Conservation (phyloP, 768 basidiomycete species). For the Pulveroboletus sp. region DNA sequence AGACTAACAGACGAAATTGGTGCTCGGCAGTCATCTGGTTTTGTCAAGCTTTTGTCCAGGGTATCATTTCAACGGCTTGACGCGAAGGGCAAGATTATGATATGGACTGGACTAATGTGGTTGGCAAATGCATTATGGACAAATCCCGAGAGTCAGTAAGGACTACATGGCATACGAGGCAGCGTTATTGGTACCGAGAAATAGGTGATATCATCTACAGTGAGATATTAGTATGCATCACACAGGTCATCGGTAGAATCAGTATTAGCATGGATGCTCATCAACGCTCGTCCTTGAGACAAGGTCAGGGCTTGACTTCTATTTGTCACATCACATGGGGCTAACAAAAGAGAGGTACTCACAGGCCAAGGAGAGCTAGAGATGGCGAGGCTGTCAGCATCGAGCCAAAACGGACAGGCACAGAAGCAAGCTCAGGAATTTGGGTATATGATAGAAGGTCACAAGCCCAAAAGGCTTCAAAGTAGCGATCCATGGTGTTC, state of each 20-base stretch:
- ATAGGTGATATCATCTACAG: slow-evolving; percentile 1
- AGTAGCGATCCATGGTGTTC: slow-evolving; percentile 84
- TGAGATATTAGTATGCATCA: slow-evolving; percentile 13
- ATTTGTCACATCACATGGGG: slow-evolving; percentile 58
- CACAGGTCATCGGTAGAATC: slow-evolving; percentile 29
- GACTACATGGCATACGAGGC: slow-evolving; percentile 2
- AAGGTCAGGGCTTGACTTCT: slow-evolving; percentile 90
- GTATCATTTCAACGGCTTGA: slow-evolving; percentile 35
- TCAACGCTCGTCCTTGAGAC: slow-evolving; percentile 71
- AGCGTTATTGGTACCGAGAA: neutral
- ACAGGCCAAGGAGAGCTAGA: slow-evolving; percentile 20
- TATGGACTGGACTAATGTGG: slow-evolving; percentile 54
- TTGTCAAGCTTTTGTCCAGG: slow-evolving; percentile 29
- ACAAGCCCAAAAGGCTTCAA: slow-evolving; percentile 63
- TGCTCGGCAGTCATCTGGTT: slow-evolving; percentile 16
- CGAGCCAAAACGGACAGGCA: neutral
- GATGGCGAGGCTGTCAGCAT: slow-evolving; percentile 11
- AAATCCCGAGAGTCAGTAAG: slow-evolving; percentile 19
- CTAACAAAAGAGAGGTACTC: slow-evolving; percentile 26
- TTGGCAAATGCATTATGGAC: slow-evolving; percentile 58
- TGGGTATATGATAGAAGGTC: slow-evolving; percentile 78
- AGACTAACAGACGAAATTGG: slow-evolving; percentile 38
- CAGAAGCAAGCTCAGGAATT: slow-evolving; percentile 68
- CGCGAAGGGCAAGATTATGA: slow-evolving; percentile 37
- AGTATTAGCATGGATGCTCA: slow-evolving; percentile 92